phyloP scores from a whole-genome alignment of 73 alveolate genomes.

The Effrenium voratum region DNA sequence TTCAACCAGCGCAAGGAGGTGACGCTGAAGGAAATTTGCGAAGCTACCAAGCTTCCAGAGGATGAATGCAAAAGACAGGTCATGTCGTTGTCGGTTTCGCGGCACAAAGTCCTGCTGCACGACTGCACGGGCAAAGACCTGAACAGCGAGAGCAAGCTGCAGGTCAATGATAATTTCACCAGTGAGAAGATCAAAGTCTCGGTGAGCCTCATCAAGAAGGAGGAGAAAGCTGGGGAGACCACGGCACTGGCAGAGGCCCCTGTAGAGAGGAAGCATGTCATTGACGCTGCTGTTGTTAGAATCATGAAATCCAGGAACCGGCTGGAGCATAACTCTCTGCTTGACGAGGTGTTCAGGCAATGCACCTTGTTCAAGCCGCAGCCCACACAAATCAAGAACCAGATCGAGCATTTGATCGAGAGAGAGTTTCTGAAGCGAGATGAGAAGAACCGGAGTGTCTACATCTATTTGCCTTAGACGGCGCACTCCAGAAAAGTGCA shows the following conservation, averaged over 20 bases:
- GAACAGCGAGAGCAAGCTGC: slow-evolving; percentile 25
- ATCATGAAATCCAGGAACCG: slow-evolving; percentile 79
- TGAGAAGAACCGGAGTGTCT: slow-evolving; percentile 96
- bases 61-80: slow-evolving; percentile 80
- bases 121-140: slow-evolving; percentile 68
- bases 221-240: slow-evolving; percentile 51
- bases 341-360: slow-evolving; percentile 97
- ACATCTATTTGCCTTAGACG: slow-evolving; percentile 95
- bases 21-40: slow-evolving; percentile 33
- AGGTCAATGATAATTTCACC: slow-evolving; percentile 59
- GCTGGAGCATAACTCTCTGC: slow-evolving; percentile 95
- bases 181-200: slow-evolving; percentile 73
- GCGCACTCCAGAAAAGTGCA: too few relatives aligned
- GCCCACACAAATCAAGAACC: slow-evolving; percentile 97
- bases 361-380: slow-evolving; percentile 97
- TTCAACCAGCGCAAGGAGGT: slow-evolving; percentile 55
- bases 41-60: slow-evolving; percentile 89
- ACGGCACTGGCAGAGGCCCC: slow-evolving; percentile 72
- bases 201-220: slow-evolving; percentile 88
- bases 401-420: slow-evolving; percentile 97
- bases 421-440: slow-evolving; percentile 97
- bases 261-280: slow-evolving; percentile 85
- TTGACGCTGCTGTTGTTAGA: slow-evolving; percentile 81
- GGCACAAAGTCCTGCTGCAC: slow-evolving; percentile 70
- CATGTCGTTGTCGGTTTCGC: slow-evolving; percentile 64